phyloP scores from a whole-genome alignment of 1,139 yeast species.

The Blastobotrys apis region DNA sequence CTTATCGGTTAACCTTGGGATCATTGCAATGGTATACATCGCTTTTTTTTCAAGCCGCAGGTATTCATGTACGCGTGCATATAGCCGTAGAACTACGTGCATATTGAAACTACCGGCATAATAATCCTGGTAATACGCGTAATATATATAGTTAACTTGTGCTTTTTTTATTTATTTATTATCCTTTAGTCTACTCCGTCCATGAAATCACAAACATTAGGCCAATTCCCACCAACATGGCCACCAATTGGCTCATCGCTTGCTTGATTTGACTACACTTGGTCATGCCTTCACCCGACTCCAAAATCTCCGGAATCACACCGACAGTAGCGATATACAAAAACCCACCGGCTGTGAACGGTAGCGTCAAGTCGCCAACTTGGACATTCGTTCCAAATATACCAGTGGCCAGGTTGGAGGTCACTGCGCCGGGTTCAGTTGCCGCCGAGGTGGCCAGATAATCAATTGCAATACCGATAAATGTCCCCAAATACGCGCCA shows the following conservation, averaged over 20 bases:
- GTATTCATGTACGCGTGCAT: no score
- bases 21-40: no score
- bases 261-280: slow-evolving; percentile 37
- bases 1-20: no score
- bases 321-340: slow-evolving; percentile 63
- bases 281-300: slow-evolving; percentile 37
- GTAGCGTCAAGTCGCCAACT: slow-evolving; percentile 51
- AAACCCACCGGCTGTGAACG: slow-evolving; percentile 71
- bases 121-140: no score
- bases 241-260: slow-evolving; percentile 42
- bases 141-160: no score
- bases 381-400: slow-evolving; percentile 48
- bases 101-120: no score
- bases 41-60: no score
- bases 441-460: slow-evolving; percentile 27
- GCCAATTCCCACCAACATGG: slow-evolving; percentile 46
- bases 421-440: slow-evolving; percentile 11
- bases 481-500: slow-evolving; percentile 62
- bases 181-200: slow-evolving; percentile 36
- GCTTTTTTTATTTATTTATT: not conserved
- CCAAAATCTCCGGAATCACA: slow-evolving; percentile 59
- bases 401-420: slow-evolving; percentile 30
- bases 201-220: slow-evolving; percentile 51
- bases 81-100: no score
- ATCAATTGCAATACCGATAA: slow-evolving; percentile 53